Evolutionary conservation across 2,329 filamentous ascomycete genomes (phyloP).

Genomic region (Botrytis galanthina): DNA sequence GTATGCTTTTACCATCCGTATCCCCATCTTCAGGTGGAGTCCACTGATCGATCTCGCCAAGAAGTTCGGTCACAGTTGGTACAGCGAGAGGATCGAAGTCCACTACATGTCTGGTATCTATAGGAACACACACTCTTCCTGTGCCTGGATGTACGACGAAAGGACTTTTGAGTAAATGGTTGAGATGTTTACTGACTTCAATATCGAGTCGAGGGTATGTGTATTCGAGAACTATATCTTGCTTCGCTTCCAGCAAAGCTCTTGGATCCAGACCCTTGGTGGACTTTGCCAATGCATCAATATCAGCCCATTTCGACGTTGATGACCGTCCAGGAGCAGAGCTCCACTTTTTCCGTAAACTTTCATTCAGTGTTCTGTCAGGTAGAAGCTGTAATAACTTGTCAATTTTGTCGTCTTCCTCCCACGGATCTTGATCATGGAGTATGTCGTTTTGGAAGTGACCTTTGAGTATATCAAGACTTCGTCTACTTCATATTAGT

Average conservation of each 20-base stretch:
- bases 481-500: constrained; percentile 55
- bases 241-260: constrained; percentile 81
- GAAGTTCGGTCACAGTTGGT: constrained; percentile 80
- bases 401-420: constrained; percentile 64
- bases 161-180: constrained; percentile 95
- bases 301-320: constrained; percentile 87
- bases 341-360: constrained; percentile 87
- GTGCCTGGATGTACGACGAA: constrained; percentile 97
- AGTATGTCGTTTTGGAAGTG: constrained; percentile 85
- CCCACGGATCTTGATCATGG: constrained; percentile 82
- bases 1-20: constrained; percentile 50
- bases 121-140: constrained; percentile 91
- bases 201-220: constrained; percentile 96
- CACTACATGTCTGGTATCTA: constrained; percentile 71
- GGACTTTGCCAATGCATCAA: constrained; percentile 78
- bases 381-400: constrained; percentile 82
- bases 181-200: constrained; percentile 95
- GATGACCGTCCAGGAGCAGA: constrained; percentile 75
- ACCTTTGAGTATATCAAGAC: constrained; percentile 76
- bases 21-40: constrained; percentile 48
- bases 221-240: constrained; percentile 95
- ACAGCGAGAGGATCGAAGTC: constrained; percentile 84
- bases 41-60: constrained; percentile 86
- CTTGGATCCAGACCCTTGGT: constrained; percentile 70
- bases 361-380: constrained; percentile 72